Percentiles rank a stretch among this genome's conserved stretches.
Conservation (phyloP, 176 grass and related monocot genomes). For the Eragrostis nindensis region DNA sequence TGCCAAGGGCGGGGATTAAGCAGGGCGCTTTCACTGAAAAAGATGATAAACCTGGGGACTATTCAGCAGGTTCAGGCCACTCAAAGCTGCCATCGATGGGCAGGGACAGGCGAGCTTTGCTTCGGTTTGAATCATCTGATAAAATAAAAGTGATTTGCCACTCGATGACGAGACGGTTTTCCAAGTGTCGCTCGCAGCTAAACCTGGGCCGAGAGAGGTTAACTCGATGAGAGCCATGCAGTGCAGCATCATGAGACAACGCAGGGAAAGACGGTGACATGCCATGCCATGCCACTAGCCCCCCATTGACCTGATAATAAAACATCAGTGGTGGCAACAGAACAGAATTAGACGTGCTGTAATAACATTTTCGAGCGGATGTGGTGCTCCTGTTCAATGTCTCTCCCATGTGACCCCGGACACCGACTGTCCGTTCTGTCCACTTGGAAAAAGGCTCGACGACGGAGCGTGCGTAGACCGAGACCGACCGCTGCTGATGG, state of each 20-base stretch:
- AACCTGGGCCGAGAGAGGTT: not conserved
- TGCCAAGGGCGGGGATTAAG: not conserved
- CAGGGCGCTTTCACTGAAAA: constrained; percentile 8
- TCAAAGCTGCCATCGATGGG: constrained; percentile 30
- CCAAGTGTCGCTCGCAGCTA: constrained; percentile 18
- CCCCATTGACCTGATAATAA: not conserved
- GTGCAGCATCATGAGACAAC: not conserved
- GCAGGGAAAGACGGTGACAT: not conserved
- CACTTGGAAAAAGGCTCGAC: constrained; percentile 1
- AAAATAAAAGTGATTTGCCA: constrained; percentile 26
- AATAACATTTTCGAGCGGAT: not conserved
- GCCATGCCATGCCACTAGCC: too few species aligned
- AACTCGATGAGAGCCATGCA: not conserved
- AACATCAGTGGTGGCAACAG: not conserved
- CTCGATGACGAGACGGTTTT: not conserved
- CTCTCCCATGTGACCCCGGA: not conserved
- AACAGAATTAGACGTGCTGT: not conserved
- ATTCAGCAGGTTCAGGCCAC: not conserved
- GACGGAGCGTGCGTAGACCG: constrained; percentile 8
- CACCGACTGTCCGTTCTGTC: constrained; percentile 35
- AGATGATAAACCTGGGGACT: not conserved
- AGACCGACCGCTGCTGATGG: not conserved
- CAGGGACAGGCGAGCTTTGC: constrained; percentile 43
- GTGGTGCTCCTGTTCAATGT: not conserved
- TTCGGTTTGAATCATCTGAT: constrained; percentile 47